Conservation (phyloP, 345 rosid species). For the Aurinia saxatilis region DNA sequence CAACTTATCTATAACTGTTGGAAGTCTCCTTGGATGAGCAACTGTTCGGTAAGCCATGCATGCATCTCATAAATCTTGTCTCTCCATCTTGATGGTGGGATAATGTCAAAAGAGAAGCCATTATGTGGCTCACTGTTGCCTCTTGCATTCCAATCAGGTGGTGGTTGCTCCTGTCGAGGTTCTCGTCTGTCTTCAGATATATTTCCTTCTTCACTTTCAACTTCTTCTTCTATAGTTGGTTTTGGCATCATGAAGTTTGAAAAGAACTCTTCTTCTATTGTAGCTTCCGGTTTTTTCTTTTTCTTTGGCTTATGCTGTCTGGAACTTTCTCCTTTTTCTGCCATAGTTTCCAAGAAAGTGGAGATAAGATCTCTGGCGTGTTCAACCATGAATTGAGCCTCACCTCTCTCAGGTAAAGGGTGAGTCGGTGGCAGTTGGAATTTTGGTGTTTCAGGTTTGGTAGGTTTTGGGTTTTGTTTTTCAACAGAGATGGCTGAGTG, state of each 20-base stretch:
- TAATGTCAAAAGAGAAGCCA: neutral
- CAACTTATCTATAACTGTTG: neutral
- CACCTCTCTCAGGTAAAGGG: too few relatives aligned
- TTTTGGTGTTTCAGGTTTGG: too few relatives aligned
- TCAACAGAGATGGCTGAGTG: too few relatives aligned
- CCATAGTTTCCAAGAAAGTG: too few relatives aligned
- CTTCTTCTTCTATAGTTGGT: neutral
- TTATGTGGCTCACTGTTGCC: neutral
- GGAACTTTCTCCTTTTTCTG: too few relatives aligned
- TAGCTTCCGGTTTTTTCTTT: too few relatives aligned
- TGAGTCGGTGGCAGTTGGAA: too few relatives aligned
- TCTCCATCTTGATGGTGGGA: neutral
- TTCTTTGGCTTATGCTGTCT: too few relatives aligned
- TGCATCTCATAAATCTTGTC: neutral
- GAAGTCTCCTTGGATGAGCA: neutral
- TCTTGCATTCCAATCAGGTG: neutral
- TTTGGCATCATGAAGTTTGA: too few relatives aligned
- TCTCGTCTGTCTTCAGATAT: neutral
- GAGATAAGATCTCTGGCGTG: too few relatives aligned
- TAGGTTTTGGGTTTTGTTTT: too few relatives aligned
- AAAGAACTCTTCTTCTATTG: neutral
- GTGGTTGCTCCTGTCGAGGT: neutral
- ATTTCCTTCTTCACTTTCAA: neutral
- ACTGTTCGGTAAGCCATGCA: neutral
- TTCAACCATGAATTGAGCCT: too few relatives aligned